Evolutionary conservation across 2,329 filamentous ascomycete species (phyloP).

Genomic region (Neofusicoccum umdonicola): DNA sequence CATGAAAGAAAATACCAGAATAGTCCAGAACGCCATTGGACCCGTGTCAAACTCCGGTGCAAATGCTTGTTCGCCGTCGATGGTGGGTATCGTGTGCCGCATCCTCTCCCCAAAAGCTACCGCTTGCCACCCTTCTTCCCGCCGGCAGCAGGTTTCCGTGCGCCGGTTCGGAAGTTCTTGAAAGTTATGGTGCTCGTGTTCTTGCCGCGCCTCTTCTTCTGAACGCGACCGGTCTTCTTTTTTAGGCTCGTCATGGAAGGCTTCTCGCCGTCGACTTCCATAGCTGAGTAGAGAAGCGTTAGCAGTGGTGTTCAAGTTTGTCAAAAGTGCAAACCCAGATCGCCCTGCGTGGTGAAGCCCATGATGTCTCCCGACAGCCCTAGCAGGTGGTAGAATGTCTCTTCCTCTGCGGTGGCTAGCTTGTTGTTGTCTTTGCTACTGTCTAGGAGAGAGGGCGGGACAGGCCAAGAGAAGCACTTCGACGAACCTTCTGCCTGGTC

Average conservation of each 20-base stretch:
- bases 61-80: background rate
- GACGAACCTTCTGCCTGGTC: conserved; percentile 21
- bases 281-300: conserved; percentile 31
- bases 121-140: conserved; percentile 16
- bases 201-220: conserved; percentile 36
- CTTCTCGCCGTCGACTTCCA: conserved; percentile 38
- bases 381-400: conserved; percentile 37
- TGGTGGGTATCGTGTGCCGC: conserved; percentile 6
- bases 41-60: conserved; percentile 1
- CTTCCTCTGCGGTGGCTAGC: conserved; percentile 21
- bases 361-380: conserved; percentile 40
- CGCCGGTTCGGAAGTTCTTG: conserved; percentile 17
- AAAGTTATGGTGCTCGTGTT: conserved; percentile 41
- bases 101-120: background rate
- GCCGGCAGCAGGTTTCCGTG: conserved; percentile 4
- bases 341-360: conserved; percentile 36
- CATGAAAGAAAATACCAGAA: conserved; percentile 2
- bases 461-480: conserved; percentile 17
- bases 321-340: conserved; percentile 36
- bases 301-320: conserved; percentile 34
- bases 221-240: conserved; percentile 34
- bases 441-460: conserved; percentile 17
- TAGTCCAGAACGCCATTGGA: background rate
- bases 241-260: conserved; percentile 24
- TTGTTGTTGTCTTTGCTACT: conserved; percentile 10